Evolutionary conservation across 176 grass and related monocot genomes (phyloP), one percentile per base, ranked within the genome.

Genomic region (Musa itinerans): DNA sequence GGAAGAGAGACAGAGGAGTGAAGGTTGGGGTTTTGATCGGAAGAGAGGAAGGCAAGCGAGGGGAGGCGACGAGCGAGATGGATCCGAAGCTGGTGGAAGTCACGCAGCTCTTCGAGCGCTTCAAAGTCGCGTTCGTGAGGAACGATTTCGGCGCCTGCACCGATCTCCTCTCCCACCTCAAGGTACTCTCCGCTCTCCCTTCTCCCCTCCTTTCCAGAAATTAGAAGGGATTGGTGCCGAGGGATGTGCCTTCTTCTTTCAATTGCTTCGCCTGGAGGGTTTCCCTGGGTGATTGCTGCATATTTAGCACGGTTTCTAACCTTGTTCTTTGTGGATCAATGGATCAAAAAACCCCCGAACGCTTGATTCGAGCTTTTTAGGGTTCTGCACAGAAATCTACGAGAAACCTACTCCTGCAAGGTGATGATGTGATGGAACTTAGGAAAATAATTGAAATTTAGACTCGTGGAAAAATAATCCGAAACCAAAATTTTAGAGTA

Each of bases 151-250:
- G 17, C 27, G 50, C 73, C 52, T 88, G 78, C 76, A 70, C 55
- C 29, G 9, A 54, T 52, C 76, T 82, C 61, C 83, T 96, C 48
- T 16, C 73, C 10, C 86, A 96, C 73, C 85, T 92, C 81, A 96
- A 96, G 89, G 85, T 99, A 15, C 11, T 48, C 0, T 25, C 48
- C 14, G 21, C 14, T 50, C 11, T 49, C 53, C 26, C 17, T 70
- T 68, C 62, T 65, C 43, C 54, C 16, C 34, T 57, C 11, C 13
- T n/a, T 62, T 76, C 54, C 26, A 62, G 58, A 52, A n/a, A 27
- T 27, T 24, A 34, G 1, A 23, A 12, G 34, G 34, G 34, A 43
- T 43, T 43, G 34, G 4, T 43, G 34, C 34, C 34, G 34, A 43
- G 34, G 6, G 34, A 43, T 43, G 34, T 43, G 34, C 34, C 34